Conservation (phyloP, 306 rosid genomes). For the Oemleria cerasiformis region DNA sequence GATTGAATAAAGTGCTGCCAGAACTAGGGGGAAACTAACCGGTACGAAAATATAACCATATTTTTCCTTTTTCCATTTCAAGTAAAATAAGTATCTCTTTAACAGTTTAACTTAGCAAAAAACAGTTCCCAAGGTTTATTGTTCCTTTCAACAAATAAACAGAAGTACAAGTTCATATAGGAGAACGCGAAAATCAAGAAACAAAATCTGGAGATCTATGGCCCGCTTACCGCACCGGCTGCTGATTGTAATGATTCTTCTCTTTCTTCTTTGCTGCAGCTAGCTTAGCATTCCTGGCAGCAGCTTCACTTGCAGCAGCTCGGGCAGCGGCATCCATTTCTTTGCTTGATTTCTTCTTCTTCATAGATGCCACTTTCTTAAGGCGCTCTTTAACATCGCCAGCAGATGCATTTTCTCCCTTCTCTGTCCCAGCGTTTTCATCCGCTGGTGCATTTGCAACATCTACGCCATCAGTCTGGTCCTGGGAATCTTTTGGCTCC, state of each 20-base stretch:
- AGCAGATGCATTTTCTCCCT: conserved; percentile 46
- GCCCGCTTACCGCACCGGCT: conserved; percentile 63
- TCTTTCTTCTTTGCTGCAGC: conserved; percentile 75
- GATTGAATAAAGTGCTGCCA: background rate
- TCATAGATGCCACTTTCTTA: conserved; percentile 63
- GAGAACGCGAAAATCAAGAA: conserved; percentile 21
- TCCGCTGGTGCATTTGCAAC: conserved; percentile 31
- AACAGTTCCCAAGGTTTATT: conserved; percentile 37
- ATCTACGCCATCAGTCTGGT: conserved; percentile 36
- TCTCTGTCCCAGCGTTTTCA: conserved; percentile 40
- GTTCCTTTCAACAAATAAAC: conserved; percentile 44
- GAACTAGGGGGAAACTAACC: background rate
- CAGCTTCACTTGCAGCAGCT: conserved; percentile 71
- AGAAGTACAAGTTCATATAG: conserved; percentile 44
- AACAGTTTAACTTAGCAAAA: background rate
- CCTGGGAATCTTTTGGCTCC: conserved; percentile 59
- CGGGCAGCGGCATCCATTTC: conserved; percentile 77
- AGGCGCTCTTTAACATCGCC: conserved; percentile 73
- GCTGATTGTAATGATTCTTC: conserved; percentile 78
- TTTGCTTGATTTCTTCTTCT: conserved; percentile 72
- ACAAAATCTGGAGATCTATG: conserved; percentile 20
- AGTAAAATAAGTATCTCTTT: conserved; percentile 25
- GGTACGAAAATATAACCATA: conserved; percentile 10
- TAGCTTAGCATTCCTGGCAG: conserved; percentile 65
- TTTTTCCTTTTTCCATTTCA: conserved; percentile 9